A percentile compares a stretch with the other conserved stretches of the same genome.
Conservation (phyloP, 768 basidiomycete genomes). For the Wakefieldia striispora region DNA sequence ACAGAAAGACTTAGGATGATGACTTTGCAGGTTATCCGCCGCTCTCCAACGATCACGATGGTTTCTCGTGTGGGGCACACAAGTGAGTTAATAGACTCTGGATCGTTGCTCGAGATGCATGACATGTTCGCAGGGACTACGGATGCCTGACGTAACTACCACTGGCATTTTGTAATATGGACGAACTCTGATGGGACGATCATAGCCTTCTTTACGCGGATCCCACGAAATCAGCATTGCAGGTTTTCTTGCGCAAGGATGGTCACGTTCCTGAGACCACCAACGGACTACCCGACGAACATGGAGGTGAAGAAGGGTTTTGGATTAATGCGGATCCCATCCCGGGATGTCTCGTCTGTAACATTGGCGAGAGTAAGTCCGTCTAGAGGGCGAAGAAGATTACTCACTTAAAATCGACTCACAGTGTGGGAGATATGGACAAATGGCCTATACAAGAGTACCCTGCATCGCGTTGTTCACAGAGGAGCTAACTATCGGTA, state of each 20-base stretch:
- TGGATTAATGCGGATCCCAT: constrained; percentile 90
- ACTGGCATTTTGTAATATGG: neutral
- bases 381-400: neutral
- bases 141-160: constrained; percentile 77
- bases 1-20: neutral
- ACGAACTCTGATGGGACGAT: constrained; percentile 9
- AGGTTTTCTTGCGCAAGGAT: constrained; percentile 65
- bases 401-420: neutral
- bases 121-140: constrained; percentile 61
- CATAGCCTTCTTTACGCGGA: constrained; percentile 85
- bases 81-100: constrained; percentile 45
- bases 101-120: too few species aligned
- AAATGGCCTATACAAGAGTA: constrained; percentile 81
- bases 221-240: constrained; percentile 73
- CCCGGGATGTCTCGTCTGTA: constrained; percentile 81
- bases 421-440: constrained; percentile 94
- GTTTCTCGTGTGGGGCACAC: constrained; percentile 88
- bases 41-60: constrained; percentile 73
- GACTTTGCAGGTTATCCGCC: constrained; percentile 75
- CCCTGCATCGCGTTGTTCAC: constrained; percentile 88
- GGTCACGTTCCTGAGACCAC: constrained; percentile 30
- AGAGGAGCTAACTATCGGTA: constrained; percentile 63
- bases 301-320: constrained; percentile 54
- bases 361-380: constrained; percentile 83
- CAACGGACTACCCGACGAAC: constrained; percentile 45